These are phyloP conservation scores for Hypoxylon sp. DNA, from an alignment of 2,329 filamentous ascomycete genomes.

Conservation along the genomic window DNA sequence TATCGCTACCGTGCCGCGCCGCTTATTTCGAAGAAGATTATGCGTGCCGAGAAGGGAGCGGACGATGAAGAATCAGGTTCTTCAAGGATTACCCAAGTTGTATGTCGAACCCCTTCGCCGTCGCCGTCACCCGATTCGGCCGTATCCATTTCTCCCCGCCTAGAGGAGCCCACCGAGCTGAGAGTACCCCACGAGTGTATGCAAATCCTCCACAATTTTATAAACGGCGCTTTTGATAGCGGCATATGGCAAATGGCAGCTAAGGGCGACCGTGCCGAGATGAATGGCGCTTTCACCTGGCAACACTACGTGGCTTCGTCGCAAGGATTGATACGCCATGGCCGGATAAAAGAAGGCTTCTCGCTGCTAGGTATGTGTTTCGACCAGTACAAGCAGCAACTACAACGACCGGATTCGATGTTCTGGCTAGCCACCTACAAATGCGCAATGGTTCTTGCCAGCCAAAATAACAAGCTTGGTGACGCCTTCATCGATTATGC, in stretches of 20 bases:
- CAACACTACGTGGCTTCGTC: conserved; percentile 50
- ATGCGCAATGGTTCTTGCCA: conserved; percentile 48
- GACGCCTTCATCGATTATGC: conserved; percentile 49
- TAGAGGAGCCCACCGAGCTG: conserved; percentile 47
- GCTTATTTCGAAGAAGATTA: conserved; percentile 49
- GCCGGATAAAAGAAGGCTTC: conserved; percentile 48
- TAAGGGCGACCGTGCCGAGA: conserved; percentile 39
- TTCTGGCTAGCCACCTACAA: conserved; percentile 52
- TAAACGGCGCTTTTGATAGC: conserved; percentile 45
- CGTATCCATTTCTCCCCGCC: conserved; percentile 42
- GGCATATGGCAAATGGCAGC: conserved; percentile 45
- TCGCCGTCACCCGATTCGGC: conserved; percentile 48
- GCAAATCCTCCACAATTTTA: conserved; percentile 48
- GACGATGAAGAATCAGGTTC: conserved; percentile 15
- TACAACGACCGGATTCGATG: conserved; percentile 49
- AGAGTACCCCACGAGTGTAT: conserved; percentile 50
- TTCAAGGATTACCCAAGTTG: conserved; percentile 40
- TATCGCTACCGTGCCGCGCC: conserved; percentile 46
- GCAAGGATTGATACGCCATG: conserved; percentile 50
- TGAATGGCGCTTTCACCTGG: conserved; percentile 50
- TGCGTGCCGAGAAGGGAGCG: conserved; percentile 44
- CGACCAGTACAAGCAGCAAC: conserved; percentile 48
- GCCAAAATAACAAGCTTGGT: conserved; percentile 43
- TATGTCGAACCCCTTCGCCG: conserved; percentile 50
- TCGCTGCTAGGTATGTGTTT: conserved; percentile 48